Conservation (phyloP, 129 eudicot species). For the Flaveria sonorensis region DNA sequence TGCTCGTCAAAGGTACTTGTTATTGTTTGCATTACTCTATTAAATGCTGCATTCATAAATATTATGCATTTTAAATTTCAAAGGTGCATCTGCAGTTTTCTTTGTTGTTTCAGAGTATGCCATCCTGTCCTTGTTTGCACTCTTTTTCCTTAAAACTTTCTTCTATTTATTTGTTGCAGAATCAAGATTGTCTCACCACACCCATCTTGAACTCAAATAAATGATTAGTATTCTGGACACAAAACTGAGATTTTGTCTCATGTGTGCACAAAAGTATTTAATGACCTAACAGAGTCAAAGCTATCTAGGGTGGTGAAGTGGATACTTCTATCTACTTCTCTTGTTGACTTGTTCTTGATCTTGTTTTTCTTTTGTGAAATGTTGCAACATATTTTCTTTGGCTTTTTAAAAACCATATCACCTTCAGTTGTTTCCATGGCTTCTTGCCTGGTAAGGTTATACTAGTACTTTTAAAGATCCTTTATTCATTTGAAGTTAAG, state of each 20-base stretch:
- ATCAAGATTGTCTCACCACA: constrained; percentile 27
- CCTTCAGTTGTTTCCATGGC: not conserved
- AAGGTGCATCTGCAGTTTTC: not conserved
- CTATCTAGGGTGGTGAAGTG: constrained; percentile 4
- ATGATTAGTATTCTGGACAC: constrained; percentile 29
- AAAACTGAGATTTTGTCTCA: constrained; percentile 15
- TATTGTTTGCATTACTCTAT: not conserved
- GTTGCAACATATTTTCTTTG: constrained; percentile 9
- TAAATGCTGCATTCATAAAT: not conserved
- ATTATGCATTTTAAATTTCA: constrained; percentile 9
- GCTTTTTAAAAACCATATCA: not conserved
- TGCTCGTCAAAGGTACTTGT: constrained; percentile 71
- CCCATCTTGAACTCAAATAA: constrained; percentile 33
- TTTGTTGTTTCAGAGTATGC: not conserved
- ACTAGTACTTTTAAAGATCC: constrained; percentile 8
- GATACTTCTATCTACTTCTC: constrained; percentile 16
- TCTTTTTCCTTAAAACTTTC: constrained; percentile 19
- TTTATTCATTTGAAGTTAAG: not conserved
- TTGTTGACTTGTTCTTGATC: constrained; percentile 8
- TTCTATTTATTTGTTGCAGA: constrained; percentile 35
- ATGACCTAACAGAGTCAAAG: constrained; percentile 8
- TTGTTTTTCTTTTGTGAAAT: not conserved
- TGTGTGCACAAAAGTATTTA: constrained; percentile 19
- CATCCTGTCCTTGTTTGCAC: constrained; percentile 10
- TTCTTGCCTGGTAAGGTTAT: constrained; percentile 14